These are phyloP conservation scores for Stereocaulon alpinum DNA, from an alignment of 495 filamentous ascomycete genomes.

Conservation along the genomic window DNA sequence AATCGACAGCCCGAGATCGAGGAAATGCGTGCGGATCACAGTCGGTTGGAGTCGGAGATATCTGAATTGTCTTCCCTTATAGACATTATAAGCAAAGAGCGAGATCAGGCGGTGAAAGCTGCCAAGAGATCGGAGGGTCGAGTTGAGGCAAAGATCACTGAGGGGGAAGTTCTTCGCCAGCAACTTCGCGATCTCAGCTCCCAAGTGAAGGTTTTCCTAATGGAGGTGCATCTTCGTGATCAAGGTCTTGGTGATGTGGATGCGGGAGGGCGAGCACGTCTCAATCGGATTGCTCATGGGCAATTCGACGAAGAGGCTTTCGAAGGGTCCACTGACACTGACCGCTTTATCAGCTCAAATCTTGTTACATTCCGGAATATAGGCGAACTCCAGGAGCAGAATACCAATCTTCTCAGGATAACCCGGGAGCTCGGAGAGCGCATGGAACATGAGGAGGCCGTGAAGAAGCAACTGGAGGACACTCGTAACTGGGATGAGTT, in stretches of 20 bases:
- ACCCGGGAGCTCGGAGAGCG: constrained; percentile 72
- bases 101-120: constrained; percentile 47
- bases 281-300: constrained; percentile 62
- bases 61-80: constrained; percentile 66
- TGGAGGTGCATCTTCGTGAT: constrained; percentile 68
- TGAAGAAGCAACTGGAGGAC: constrained; percentile 54
- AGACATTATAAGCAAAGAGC: constrained; percentile 44
- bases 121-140: constrained; percentile 64
- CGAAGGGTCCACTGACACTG: constrained; percentile 54
- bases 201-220: constrained; percentile 78
- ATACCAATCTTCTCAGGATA: constrained; percentile 68
- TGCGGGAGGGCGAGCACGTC: constrained; percentile 49
- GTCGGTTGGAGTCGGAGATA: constrained; percentile 51
- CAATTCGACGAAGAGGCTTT: constrained; percentile 51
- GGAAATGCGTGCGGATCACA: constrained; percentile 46
- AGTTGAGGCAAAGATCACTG: constrained; percentile 56
- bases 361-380: constrained; percentile 76
- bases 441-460: constrained; percentile 85
- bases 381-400: constrained; percentile 78
- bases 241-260: constrained; percentile 66
- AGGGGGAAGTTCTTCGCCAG: constrained; percentile 70
- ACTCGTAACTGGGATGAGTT: constrained; percentile 65
- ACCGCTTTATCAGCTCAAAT: constrained; percentile 74
- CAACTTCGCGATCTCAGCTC: constrained; percentile 84
- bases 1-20: constrained; percentile 50